These are phyloP conservation scores for Ustilago nuda DNA, from an alignment of 1,284 basidiomycete genomes.

Conservation along the genomic window DNA sequence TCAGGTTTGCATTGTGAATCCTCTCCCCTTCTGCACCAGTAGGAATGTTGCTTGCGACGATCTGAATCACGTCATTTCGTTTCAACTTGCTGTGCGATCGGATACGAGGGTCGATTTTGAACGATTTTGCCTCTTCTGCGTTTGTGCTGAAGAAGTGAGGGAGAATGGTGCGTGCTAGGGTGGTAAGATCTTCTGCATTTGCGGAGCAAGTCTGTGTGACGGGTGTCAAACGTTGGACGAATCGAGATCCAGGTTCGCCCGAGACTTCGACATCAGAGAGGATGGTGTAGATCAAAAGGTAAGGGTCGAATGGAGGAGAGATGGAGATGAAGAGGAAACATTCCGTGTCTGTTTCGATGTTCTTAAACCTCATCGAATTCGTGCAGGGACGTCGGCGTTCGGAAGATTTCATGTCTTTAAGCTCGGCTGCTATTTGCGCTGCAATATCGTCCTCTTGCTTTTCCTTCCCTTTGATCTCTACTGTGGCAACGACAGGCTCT, in stretches of 20 bases:
- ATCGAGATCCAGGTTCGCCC: constrained; percentile 55
- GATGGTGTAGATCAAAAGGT: constrained; percentile 40
- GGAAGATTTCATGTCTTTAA: constrained; percentile 45
- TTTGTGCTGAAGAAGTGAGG: constrained; percentile 32
- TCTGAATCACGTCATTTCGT: constrained; percentile 53
- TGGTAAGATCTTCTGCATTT: constrained; percentile 27
- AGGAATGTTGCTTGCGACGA: constrained; percentile 51
- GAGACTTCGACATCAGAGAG: constrained; percentile 51
- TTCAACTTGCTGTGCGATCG: constrained; percentile 54
- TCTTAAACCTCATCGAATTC: constrained; percentile 25
- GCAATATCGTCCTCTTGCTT: constrained; percentile 56
- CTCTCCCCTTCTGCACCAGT: constrained; percentile 12
- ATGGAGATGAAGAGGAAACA: constrained; percentile 54
- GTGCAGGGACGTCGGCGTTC: constrained; percentile 16
- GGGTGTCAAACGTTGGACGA: constrained; percentile 51
- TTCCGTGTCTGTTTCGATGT: constrained; percentile 54
- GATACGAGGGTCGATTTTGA: constrained; percentile 63
- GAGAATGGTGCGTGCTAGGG: constrained; percentile 32
- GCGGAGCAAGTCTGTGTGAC: constrained; percentile 42
- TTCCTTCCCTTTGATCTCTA: not conserved
- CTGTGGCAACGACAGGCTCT: not conserved
- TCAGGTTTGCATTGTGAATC: constrained; percentile 55
- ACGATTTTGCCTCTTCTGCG: constrained; percentile 24
- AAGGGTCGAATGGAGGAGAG: constrained; percentile 40
- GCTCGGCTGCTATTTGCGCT: constrained; percentile 60